Evolutionary conservation across 257 asterid genomes (phyloP), one percentile per base, ranked within the genome.

Genomic region (Plectranthus barbatus): DNA sequence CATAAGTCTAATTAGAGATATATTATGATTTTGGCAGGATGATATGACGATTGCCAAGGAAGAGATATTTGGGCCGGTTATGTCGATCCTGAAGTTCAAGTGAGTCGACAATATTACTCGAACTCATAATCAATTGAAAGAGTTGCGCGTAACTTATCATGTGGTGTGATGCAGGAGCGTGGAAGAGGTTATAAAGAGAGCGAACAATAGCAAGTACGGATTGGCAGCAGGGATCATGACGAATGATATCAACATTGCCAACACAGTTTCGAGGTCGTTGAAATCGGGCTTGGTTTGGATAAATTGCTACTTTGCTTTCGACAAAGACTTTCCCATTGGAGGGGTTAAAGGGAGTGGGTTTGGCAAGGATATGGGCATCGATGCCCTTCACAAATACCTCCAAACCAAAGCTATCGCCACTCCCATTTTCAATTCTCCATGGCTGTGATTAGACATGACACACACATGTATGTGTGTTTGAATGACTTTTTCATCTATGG

Each of bases 131-230:
- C 34, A 29, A 29, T 29, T 29, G 6, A 3, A 29, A 29, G 6
- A 29, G n/a, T n/a, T n/a, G n/a, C n/a, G 3, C 34, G 34, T 29
- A 29, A 2, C 34, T 6, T 6, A 29, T 29, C 34, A 2, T 6
- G 23, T 9, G 12, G 9, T 8, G 19, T 41, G 10, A 57, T 62
- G 36, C 77, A 88, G 96, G 85, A 88, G 71, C 0, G 66, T 78
- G 1, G 96, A 88, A 45, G 94, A 88, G 80, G 96, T 71, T n/a
- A 88, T 88, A 44, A 77, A 80, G 82, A 74, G 92, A 40, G 96
- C 92, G 0, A 85, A n/a, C n/a, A n/a, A n/a, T n/a, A n/a, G n/a
- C n/a, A n/a, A n/a, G n/a, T n/a, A n/a, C n/a, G n/a, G n/a, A n/a
- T n/a, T n/a, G n/a, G n/a, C n/a, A n/a, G n/a, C n/a, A n/a, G n/a